Percentiles rank a stretch among this genome's conserved stretches.
These are phyloP conservation scores for Candida bentonensis DNA, from an alignment of 805 yeast genomes.

Conservation along the genomic window DNA sequence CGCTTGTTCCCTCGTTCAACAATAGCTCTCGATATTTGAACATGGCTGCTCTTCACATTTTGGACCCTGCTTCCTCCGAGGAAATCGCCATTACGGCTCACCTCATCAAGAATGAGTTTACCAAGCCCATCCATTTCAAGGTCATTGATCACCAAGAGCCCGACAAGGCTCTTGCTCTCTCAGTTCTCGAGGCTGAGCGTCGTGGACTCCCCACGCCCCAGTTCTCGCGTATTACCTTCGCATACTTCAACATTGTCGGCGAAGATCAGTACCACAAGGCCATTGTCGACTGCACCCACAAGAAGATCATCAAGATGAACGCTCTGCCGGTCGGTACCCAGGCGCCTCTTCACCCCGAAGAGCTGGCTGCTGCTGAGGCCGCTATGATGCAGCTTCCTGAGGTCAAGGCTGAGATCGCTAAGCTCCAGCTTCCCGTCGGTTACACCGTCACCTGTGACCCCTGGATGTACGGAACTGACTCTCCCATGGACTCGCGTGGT, in stretches of 20 bases:
- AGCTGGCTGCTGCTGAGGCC: slow-evolving; percentile 54
- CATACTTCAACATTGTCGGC: slow-evolving; percentile 44
- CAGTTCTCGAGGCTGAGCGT: slow-evolving; percentile 50
- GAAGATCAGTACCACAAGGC: slow-evolving; percentile 45
- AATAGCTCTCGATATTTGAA: neutral
- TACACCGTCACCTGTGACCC: slow-evolving; percentile 47
- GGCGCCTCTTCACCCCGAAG: slow-evolving; percentile 29
- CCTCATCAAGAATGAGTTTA: slow-evolving; percentile 20
- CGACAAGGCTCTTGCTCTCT: slow-evolving; percentile 55
- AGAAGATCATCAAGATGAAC: slow-evolving; percentile 45
- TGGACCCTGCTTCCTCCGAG: neutral
- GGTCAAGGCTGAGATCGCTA: slow-evolving; percentile 46
- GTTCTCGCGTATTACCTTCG: slow-evolving; percentile 49
- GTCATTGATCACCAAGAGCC: slow-evolving; percentile 34
- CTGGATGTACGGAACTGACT: slow-evolving; percentile 78
- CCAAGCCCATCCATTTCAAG: slow-evolving; percentile 14
- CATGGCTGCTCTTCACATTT: neutral
- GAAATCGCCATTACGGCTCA: slow-evolving; percentile 1
- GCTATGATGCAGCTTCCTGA: slow-evolving; percentile 44
- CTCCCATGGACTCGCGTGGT: slow-evolving; percentile 28
- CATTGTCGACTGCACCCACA: slow-evolving; percentile 45
- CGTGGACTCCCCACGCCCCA: slow-evolving; percentile 34
- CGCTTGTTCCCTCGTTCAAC: neutral
- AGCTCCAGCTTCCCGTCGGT: slow-evolving; percentile 32
- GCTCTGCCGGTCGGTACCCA: slow-evolving; percentile 38